Conservation (phyloP, 2,329 filamentous ascomycete species). For the Penicillium brevicompactum region DNA sequence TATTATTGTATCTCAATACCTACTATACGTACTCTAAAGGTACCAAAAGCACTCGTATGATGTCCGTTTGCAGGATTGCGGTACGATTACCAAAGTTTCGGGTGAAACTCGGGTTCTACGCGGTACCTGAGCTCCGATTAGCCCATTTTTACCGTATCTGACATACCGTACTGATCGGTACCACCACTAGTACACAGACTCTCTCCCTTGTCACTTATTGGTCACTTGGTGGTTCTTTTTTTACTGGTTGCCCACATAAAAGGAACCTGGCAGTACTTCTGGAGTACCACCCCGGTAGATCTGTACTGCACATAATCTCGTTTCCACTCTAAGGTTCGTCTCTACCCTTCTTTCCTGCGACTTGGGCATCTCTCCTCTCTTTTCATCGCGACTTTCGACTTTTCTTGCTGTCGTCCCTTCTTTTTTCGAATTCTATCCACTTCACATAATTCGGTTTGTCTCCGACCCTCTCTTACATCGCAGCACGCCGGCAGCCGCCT, state of each 20-base stretch:
- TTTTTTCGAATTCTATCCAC: not conserved
- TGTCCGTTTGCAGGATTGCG: conserved; percentile 13
- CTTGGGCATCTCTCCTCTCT: conserved; percentile 6
- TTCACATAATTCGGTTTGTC: conserved; percentile 1
- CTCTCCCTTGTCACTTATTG: conserved; percentile 12
- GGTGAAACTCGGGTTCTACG: not conserved
- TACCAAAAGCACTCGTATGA: not conserved
- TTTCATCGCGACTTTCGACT: not conserved
- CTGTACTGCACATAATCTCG: conserved; percentile 18
- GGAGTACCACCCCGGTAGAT: conserved; percentile 18
- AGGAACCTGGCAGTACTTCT: conserved; percentile 17
- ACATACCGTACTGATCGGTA: conserved; percentile 13
- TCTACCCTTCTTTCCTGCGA: conserved; percentile 14
- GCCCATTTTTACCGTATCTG: conserved; percentile 12
- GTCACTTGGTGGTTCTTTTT: conserved; percentile 20
- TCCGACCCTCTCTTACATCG: conserved; percentile 2
- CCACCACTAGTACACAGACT: conserved; percentile 1
- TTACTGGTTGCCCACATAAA: conserved; percentile 1
- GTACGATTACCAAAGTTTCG: conserved; percentile 12
- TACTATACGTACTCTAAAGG: not conserved
- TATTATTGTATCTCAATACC: not conserved
- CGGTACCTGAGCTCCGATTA: conserved; percentile 11
- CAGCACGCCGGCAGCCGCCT: conserved; percentile 6
- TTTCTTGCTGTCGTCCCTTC: not conserved
- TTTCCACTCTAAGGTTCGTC: conserved; percentile 19